Evolutionary conservation across 352 stramenopile species (phyloP), one percentile per base, ranked within the genome.

Genomic region (Phytopythium delawarense): DNA sequence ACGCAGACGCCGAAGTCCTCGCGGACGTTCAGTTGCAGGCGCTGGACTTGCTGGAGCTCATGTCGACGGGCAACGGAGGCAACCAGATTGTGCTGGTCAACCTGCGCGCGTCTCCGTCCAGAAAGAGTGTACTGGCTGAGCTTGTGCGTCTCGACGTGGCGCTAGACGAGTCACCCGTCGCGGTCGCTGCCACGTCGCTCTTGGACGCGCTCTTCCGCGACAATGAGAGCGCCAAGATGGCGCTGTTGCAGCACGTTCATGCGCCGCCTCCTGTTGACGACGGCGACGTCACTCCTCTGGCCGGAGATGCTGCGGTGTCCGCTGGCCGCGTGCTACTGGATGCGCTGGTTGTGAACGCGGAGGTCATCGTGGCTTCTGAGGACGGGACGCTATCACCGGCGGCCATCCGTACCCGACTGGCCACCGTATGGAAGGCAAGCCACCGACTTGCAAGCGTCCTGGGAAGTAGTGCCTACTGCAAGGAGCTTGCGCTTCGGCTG

Each of bases 31-130:
- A 83, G 49, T 61, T 91, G 16, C 79, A 91, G 48, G 79, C 79
- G 3, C 57, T 91, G 7, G 78, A 93, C 58, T 48, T 93, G 55
- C 60, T 93, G 15, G 64, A 83, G 59, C 45, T 89, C 12, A 61
- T 93, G 23, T 78, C 63, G 35, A 65, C 71, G 23, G 62, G 73
- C 11, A 88, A 93, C 58, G 78, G 81, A 25, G 79, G 74, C 3
- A 86, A 78, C 25, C 84, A 93, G 62, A 82, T 91, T 61, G 82
- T 90, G n/a, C 56, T 91, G 18, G 70, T 91, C 1, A 85, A 87
- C 23, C 34, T 91, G 45, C 70, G 78, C 45, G 77, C 82, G 16
- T 57, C 61, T 2, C 75, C 75, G 11, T 85, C 74, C 6, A 69
- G 63, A 9, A 68, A 62, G 20, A 88, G 74, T 50, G 63, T 93